Evolutionary conservation across 305 asterid genomes (phyloP).

Genomic region (Solanum hybrid): DNA sequence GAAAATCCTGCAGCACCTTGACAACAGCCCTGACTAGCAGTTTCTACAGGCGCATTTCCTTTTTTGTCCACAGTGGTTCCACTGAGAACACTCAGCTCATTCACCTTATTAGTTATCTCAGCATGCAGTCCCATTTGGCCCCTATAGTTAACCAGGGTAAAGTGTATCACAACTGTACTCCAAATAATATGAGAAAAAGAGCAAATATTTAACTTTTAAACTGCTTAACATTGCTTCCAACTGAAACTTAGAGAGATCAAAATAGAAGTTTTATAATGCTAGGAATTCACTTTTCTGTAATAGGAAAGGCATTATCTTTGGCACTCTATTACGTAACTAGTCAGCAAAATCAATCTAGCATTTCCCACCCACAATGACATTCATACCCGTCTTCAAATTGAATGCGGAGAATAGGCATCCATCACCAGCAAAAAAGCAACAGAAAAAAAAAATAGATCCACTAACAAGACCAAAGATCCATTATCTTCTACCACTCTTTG

Average conservation of each 20-base stretch:
- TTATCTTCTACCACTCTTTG: neutral
- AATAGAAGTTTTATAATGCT: neutral
- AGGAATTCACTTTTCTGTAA: neutral
- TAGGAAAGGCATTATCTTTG: neutral
- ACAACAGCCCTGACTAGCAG: constrained; percentile 51
- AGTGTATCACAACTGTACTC: neutral
- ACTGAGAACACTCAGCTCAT: constrained; percentile 37
- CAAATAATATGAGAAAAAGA: neutral
- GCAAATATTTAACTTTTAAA: neutral
- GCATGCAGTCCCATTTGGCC: constrained; percentile 67
- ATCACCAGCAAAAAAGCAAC: neutral
- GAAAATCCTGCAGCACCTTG: constrained; percentile 68
- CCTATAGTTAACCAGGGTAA: constrained; percentile 30
- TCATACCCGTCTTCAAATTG: neutral
- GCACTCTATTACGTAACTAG: neutral
- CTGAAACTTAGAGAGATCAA: neutral
- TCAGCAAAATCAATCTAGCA: neutral
- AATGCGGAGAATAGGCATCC: neutral
- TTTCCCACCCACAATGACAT: neutral
- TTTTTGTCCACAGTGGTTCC: constrained; percentile 25
- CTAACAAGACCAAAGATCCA: neutral
- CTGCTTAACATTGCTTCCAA: neutral
- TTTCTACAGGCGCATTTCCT: constrained; percentile 36
- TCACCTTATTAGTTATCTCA: constrained; percentile 36
- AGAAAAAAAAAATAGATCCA: neutral